These are phyloP conservation scores for Camptophora hylomeconis DNA, from an alignment of 2,329 filamentous ascomycete genomes.

Conservation along the genomic window DNA sequence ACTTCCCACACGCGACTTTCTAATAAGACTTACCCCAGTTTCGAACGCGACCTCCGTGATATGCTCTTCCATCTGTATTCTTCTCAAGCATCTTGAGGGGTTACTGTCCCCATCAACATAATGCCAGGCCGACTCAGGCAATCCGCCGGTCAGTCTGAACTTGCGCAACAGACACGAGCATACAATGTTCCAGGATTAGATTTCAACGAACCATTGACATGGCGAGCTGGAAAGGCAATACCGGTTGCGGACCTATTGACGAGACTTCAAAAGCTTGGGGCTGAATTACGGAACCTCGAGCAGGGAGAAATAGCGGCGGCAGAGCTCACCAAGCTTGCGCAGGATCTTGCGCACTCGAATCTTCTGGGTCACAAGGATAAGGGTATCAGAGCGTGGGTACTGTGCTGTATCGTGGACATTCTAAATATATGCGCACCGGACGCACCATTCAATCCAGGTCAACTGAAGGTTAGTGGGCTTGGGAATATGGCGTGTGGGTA, in stretches of 20 bases:
- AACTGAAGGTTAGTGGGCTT: constrained; percentile 64
- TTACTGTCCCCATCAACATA: constrained; percentile 4
- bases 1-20: too few species aligned
- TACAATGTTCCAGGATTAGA: constrained; percentile 36
- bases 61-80: too few species aligned
- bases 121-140: constrained; percentile 13
- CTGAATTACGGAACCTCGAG: constrained; percentile 73
- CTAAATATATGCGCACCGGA: constrained; percentile 85
- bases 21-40: too few species aligned
- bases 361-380: constrained; percentile 84
- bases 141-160: constrained; percentile 6
- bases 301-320: constrained; percentile 73
- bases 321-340: constrained; percentile 73
- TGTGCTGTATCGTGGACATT: constrained; percentile 85
- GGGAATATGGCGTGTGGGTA: constrained; percentile 10
- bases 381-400: constrained; percentile 78
- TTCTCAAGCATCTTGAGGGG: too few species aligned
- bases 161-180: constrained; percentile 7
- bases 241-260: constrained; percentile 67
- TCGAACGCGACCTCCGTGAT: too few species aligned
- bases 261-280: constrained; percentile 65
- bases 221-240: constrained; percentile 85
- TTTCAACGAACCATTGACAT: constrained; percentile 79
- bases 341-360: constrained; percentile 70
- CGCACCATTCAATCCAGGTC: constrained; percentile 79